Evolutionary conservation across 1,139 yeast species (phyloP).

Genomic region (Suhomyces ambrosiae): DNA sequence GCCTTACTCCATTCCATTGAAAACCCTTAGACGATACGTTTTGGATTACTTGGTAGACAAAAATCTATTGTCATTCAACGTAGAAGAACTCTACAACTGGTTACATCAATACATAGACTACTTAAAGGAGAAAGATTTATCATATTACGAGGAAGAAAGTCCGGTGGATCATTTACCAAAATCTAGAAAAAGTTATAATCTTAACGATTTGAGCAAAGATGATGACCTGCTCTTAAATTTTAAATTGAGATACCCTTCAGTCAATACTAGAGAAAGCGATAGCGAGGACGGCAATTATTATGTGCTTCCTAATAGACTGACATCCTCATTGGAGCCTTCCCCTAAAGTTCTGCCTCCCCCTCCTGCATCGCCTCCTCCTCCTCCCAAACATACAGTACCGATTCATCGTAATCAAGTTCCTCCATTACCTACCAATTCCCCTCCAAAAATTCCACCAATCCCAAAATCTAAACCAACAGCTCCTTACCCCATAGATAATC

Average conservation of each 20-base stretch:
- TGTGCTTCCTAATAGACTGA: constrained; percentile 7
- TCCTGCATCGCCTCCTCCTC: constrained; percentile 8
- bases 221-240: constrained; percentile 9
- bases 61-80: constrained; percentile 38
- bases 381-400: constrained; percentile 5
- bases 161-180: constrained; percentile 2
- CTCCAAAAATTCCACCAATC: constrained; percentile 5
- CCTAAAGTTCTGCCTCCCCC: constrained; percentile 3
- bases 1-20: constrained; percentile 27
- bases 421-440: constrained; percentile 17
- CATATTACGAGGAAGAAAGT: constrained; percentile 1
- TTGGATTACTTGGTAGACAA: constrained; percentile 35
- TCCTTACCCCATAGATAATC: constrained; percentile 13
- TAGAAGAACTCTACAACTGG: constrained; percentile 44
- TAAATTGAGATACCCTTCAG: constrained; percentile 14
- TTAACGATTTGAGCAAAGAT: constrained; percentile 3
- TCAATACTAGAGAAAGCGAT: constrained; percentile 1
- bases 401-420: constrained; percentile 18
- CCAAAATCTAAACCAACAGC: not conserved
- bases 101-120: constrained; percentile 44
- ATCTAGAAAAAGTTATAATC: constrained; percentile 4
- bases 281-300: constrained; percentile 5
- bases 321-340: constrained; percentile 1
- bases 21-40: constrained; percentile 29
- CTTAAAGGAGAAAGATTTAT: constrained; percentile 34